Evolutionary conservation across 805 yeast genomes (phyloP), one percentile per base, ranked within the genome.

Genomic region (Kodamaea fukazawae): DNA sequence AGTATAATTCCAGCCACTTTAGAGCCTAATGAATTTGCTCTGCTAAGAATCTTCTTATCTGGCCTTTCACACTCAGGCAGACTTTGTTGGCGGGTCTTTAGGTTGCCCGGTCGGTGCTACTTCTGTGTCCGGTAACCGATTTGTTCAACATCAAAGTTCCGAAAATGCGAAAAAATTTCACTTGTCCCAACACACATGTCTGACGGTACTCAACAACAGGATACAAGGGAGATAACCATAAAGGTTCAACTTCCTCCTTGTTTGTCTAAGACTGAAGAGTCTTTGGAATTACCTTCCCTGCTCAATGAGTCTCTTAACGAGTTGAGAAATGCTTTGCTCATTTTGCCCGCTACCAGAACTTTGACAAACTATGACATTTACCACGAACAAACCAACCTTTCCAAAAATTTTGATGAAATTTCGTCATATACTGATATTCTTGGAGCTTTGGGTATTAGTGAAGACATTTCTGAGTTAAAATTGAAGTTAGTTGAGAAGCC

Each of bases 331-430:
- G 71, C 83, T 11, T 60, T 86, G 36, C 61, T 72, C n/a, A 61
- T 78, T n/a, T 60, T 78, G 22, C 76, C 83, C 7, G 67, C 69
- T 17, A 75, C 83, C 31, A 71, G 71, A 49, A 81, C 78, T 35
- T 70, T 75, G 50, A 82, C 95, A 22, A 74, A 79, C 48, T 87
- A 77, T 54, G 60, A 71, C 3, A 64, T 86, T 14, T 55, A 51
- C 30, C 55, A 54, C 31, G 57, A 64, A 6, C 73, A 67, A 15
- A 49, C 53, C 34, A 57, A 63, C 35, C 40, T 69, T 25, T 50
- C 60, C 11, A 60, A 55, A 4, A 36, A 30, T 30, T 50, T 71
- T 29, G 55, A 50, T 18, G 59, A 58, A 10, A 42, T 43, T 8
- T 29, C 52, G 10, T 22, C 49, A 3, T 48, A 56, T 30, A 42